phyloP scores from a whole-genome alignment of 208 protist species.

The Leishmania guyanensis region DNA sequence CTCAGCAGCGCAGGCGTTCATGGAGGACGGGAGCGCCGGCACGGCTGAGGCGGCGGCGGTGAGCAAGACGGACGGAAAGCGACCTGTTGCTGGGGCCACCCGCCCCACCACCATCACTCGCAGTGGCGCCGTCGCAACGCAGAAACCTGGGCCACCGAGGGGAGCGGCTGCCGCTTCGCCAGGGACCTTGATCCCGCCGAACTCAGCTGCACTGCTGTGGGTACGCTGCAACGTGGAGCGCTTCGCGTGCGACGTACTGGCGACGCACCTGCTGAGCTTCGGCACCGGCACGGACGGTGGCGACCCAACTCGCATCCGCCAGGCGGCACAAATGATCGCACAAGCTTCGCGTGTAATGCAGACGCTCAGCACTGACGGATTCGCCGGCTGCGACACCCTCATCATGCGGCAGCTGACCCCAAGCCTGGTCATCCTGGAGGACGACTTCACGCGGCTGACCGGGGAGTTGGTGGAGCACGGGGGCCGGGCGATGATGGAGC shows the following conservation, averaged over 20 bases:
- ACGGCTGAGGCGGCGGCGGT: not conserved
- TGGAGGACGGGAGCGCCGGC: conserved; percentile 11
- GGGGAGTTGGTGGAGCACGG: conserved; percentile 49
- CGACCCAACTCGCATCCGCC: conserved; percentile 76
- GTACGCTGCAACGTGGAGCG: conserved; percentile 69
- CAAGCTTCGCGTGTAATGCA: conserved; percentile 67
- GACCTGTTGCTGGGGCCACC: not conserved
- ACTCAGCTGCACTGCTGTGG: conserved; percentile 78
- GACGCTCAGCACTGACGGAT: conserved; percentile 51
- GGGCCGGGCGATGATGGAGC: conserved; percentile 66
- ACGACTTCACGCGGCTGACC: conserved; percentile 66
- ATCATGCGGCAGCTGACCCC: conserved; percentile 69
- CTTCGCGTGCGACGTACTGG: conserved; percentile 71
- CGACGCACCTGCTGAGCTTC: conserved; percentile 74
- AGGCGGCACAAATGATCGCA: conserved; percentile 61
- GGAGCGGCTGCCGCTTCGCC: not conserved
- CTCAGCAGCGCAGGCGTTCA: conserved; percentile 17
- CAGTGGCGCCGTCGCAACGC: not conserved
- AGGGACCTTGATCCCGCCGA: conserved; percentile 52
- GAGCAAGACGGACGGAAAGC: not conserved
- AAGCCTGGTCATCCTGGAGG: conserved; percentile 70
- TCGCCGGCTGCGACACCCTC: conserved; percentile 72
- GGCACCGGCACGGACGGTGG: conserved; percentile 76
- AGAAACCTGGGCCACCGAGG: not conserved
- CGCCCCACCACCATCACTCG: not conserved